Evolutionary conservation across 1,284 basidiomycete genomes (phyloP), one percentile per base, ranked within the genome.

Genomic region (Ceratobasidium sp.): DNA sequence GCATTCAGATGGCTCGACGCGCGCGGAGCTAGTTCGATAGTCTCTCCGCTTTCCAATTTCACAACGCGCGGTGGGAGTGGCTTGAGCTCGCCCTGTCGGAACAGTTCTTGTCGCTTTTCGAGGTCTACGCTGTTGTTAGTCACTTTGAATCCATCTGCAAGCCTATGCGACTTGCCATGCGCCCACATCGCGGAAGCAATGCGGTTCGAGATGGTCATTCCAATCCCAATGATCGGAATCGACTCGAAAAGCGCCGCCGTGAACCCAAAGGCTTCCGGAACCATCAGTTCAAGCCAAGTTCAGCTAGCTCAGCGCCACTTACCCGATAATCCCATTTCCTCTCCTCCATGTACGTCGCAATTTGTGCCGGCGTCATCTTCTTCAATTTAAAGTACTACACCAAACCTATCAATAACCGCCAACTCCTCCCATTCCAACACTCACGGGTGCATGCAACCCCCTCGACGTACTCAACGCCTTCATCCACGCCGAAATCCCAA

Each of bases 171-270:
- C 84, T 25, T 74, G 91, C 90, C 91, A 74, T 90, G 86, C 6
- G 90, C 90, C 92, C 92, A 94, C 93, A 96, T 95, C 0, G 92
- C 92, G 1, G 92, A 91, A 1, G 93, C 93, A 31, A 95, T 85
- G 12, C 91, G 83, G 76, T 95, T 95, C 0, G 92, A 93, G 32
- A 96, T 82, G 0, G 88, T 89, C 76, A 95, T 93, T 7, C 89
- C 78, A 2, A 94, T 79, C 0, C 93, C 93, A 17, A 93, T 75
- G 69, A 95, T 83, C 0, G 93, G 93, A 0, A 94, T 77, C 3
- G 85, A 83, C 79, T 95, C 93, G 0, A 94, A 80, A 5, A 95
- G 77, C 0, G 91, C 86, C 0, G 93, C 91, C 0, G 83, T 77
- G 75, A 95, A 94, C 0, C 93, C 93, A 73, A 95, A 95, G 0